phyloP scores from a whole-genome alignment of 2,329 filamentous ascomycete species.

The Bipolaris gigantea region DNA sequence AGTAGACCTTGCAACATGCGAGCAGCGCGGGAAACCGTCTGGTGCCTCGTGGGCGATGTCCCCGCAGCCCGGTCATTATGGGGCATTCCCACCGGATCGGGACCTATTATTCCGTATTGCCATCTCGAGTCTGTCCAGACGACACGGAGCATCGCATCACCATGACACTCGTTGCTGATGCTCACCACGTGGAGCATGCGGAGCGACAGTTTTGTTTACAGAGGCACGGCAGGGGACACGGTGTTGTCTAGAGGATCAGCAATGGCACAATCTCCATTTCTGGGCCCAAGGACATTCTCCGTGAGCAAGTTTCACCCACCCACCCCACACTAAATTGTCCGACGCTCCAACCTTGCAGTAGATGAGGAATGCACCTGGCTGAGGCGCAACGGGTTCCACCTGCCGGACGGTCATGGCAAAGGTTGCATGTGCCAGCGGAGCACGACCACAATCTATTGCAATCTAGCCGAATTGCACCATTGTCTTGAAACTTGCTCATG shows the following conservation, averaged over 20 bases:
- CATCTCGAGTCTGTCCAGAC: background rate
- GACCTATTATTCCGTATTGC: background rate
- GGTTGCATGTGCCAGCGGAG: slow-evolving; percentile 36
- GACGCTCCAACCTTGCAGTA: background rate
- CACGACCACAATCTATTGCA: slow-evolving; percentile 32
- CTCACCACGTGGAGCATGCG: background rate
- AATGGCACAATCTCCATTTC: background rate
- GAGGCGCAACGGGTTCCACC: slow-evolving; percentile 35
- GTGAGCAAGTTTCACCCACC: slow-evolving; percentile 45
- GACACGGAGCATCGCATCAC: too few species aligned
- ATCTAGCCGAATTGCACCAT: slow-evolving; percentile 38
- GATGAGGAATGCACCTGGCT: slow-evolving; percentile 21
- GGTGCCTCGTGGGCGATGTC: too few species aligned
- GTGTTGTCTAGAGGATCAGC: slow-evolving; percentile 5
- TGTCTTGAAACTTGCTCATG: slow-evolving; percentile 40
- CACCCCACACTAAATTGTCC: slow-evolving; percentile 25
- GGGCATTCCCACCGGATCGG: background rate
- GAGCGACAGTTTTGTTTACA: background rate
- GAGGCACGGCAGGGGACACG: slow-evolving; percentile 2
- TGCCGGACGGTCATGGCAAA: slow-evolving; percentile 18
- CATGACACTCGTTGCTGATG: background rate
- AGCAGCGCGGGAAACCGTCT: too few species aligned
- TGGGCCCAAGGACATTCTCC: background rate
- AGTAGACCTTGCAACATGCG: too few species aligned
- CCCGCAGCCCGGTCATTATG: background rate